Base-by-base conservation (phyloP, 179 eudicot species). In the Carnegiea gigantea region DNA sequence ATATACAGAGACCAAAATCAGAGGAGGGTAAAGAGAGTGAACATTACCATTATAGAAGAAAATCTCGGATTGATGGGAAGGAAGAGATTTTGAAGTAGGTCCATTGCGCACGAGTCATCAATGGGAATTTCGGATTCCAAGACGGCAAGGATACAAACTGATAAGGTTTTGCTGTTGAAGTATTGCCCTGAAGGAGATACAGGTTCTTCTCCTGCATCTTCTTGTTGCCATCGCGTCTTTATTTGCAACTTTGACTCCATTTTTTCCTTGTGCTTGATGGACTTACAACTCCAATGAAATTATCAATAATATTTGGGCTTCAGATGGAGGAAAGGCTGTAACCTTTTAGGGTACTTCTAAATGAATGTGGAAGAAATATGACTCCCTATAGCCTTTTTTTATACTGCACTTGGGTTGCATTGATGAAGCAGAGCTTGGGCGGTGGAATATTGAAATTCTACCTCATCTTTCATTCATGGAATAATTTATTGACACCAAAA, bases 141-240 rank as follows among this genome's bases (percentile, higher is more conserved):
- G 44, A 93, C 85, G 3, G 62, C 76, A 17, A 95, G 82, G 38
- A 95, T 79, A 10, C 88, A 60, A 15, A 95, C 54, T 2, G 98
- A 92, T n/a, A 94, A 76, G 8, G 81, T 90, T 0, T 95, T 93
- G 86, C 98, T 95, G 76, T 86, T 95, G 89, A 92, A 91, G 87
- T 90, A 93, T 65, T 93, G 93, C 28, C 93, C 98, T 12, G 93
- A 89, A 21, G 98, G 97, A 80, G 96, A 93, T 75, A 95, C 97
- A 7, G 97, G 97, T 70, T 89, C 90, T 28, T 79, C 87, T 59
- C 49, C 86, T 76, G 14, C 84, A 7, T 86, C 90, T 64, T 80
- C 83, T 46, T 70, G 60, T 80, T 80, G 68, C 21, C 38, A 79
- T 11, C n/a, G 75, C 14, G 85, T 85, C 49, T 85, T 85, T 36